Evolutionary conservation across 139 green algal genomes (phyloP).

Genomic region (Coccomyxa sp.): DNA sequence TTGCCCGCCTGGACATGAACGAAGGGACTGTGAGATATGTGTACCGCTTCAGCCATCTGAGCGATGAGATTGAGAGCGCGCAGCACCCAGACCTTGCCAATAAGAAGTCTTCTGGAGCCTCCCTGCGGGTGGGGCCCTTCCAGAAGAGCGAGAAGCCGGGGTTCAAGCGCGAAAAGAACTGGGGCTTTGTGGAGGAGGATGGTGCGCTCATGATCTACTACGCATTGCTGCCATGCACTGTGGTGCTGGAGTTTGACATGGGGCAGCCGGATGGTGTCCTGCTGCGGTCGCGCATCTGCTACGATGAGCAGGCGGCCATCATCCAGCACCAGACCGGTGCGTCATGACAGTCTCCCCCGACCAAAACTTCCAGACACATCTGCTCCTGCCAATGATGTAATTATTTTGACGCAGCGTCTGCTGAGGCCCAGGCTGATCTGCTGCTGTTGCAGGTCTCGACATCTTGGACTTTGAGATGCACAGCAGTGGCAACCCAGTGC

Average conservation of each 20-base stretch:
- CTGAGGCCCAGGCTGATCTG: not conserved
- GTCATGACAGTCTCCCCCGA: not conserved
- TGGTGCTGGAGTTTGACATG: constrained; percentile 5
- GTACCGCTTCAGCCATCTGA: constrained; percentile 4
- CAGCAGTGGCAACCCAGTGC: constrained; percentile 2
- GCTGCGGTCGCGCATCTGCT: not conserved
- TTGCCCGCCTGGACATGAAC: not conserved
- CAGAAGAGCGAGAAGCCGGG: not conserved
- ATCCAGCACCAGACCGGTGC: not conserved
- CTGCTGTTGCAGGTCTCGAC: not conserved
- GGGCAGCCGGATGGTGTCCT: not conserved
- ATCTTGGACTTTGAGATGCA: not conserved
- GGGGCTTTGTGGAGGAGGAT: constrained; percentile 4
- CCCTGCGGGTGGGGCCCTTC: not conserved
- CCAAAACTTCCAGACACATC: not conserved
- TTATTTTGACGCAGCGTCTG: not conserved
- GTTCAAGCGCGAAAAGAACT: constrained; percentile 7
- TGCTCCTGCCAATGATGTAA: not conserved
- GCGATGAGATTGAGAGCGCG: not conserved
- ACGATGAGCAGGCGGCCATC: not conserved
- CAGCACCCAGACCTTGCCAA: not conserved
- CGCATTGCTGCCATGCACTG: constrained; percentile 2
- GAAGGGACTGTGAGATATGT: not conserved
- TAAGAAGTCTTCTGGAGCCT: not conserved
- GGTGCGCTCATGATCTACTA: constrained; percentile 2